Base-by-base conservation (phyloP, 768 basidiomycete genomes). In the Hygrophorus pudorinus region DNA sequence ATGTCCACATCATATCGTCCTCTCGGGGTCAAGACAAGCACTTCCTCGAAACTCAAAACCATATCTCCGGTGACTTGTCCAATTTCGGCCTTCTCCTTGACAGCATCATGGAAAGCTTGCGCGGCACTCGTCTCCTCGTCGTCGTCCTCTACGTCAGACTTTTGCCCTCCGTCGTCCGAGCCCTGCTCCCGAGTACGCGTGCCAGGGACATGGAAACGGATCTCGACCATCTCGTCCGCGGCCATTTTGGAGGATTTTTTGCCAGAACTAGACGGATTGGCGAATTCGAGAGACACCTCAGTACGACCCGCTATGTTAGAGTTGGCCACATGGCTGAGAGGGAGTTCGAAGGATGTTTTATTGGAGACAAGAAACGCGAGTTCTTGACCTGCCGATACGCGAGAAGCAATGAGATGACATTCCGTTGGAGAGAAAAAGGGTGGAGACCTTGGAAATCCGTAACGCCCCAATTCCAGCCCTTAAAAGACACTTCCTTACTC, bases 391-490 rank as follows among this genome's bases (percentile, higher is more conserved):
- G 48, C 12, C 24, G 14, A 8, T 36, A 20, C n/a, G 30, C 13
- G 33, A 28, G 11, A 36, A 30, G 30, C 46, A 37, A 11, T 31
- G 21, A 39, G 27, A 32, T 31, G 34, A 33, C 5, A 14, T 20
- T 39, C 33, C 13, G 38, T 32, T 6, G 12, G 45, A 28, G 12
- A 7, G 16, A 17, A n/a, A 38, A 32, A n/a, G 11, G 30, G 41
- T 32, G 53, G 70, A 44, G 49, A 89, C 94, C 89, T 74, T 89
- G 85, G 50, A 98, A 88, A 56, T 94, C 90, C 2, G 89, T 87
- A 24, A 83, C 76, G 4, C 96, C 96, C 96, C 96, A 98, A 60
- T 99, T 98, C 91, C 91, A 98, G 0, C 96, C 96, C 59, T 88
- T 92, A 59, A 93, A 78, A 10, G 87, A 81, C 13, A 81, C 72